Percentiles rank a stretch among this genome's conserved stretches.
phyloP scores from a whole-genome alignment of 108 stramenopile species.

The Licmophora abbreviata region DNA sequence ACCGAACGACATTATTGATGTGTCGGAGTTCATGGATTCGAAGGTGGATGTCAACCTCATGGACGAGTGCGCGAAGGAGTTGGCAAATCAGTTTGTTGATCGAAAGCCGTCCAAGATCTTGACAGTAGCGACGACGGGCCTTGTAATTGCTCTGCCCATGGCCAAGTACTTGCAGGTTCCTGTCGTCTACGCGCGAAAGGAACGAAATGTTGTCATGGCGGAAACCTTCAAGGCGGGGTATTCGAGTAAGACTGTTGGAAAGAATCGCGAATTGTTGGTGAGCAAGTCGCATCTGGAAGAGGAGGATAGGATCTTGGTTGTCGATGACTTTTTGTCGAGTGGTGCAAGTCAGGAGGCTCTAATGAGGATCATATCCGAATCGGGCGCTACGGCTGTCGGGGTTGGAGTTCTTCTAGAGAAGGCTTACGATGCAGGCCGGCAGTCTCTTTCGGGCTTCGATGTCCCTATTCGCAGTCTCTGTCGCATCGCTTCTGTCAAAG shows the following conservation, averaged over 20 bases:
- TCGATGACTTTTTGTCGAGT: conserved; percentile 84
- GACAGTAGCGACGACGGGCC: conserved; percentile 84
- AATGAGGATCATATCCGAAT: conserved; percentile 65
- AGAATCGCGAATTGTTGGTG: conserved; percentile 72
- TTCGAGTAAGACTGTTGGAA: conserved; percentile 71
- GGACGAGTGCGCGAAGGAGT: conserved; percentile 71
- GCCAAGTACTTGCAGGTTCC: conserved; percentile 79
- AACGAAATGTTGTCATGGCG: conserved; percentile 84
- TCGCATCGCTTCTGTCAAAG: conserved; percentile 56
- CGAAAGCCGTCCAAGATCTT: conserved; percentile 75
- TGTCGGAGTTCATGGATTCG: conserved; percentile 82
- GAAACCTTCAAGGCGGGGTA: conserved; percentile 72
- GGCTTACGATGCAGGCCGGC: conserved; percentile 71
- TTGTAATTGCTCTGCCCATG: conserved; percentile 83
- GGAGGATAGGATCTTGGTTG: conserved; percentile 76
- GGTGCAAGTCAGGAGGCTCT: conserved; percentile 84
- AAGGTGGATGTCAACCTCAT: conserved; percentile 79
- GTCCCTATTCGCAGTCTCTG: conserved; percentile 67
- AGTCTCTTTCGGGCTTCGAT: conserved; percentile 68
- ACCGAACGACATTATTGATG: conserved; percentile 85
- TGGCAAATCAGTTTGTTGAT: conserved; percentile 56
- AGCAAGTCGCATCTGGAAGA: conserved; percentile 64
- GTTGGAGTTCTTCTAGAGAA: conserved; percentile 82
- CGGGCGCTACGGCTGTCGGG: conserved; percentile 74
- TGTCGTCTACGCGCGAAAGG: conserved; percentile 82